A percentile compares a stretch with the other conserved stretches of the same genome.
These are phyloP conservation scores for Argentina anserina DNA, from an alignment of 306 rosid genomes.

Conservation along the genomic window DNA sequence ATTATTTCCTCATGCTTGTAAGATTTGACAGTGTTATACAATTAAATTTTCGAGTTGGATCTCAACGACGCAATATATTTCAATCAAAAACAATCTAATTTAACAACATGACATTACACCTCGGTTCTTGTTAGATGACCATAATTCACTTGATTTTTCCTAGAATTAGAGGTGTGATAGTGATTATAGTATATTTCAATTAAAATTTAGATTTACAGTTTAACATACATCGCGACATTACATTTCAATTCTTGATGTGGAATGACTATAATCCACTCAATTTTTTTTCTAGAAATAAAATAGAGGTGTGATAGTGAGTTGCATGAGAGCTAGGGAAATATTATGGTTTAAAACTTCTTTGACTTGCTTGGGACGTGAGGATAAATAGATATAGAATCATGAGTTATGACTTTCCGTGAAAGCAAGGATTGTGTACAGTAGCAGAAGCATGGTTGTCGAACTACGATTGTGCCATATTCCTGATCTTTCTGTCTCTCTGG, in stretches of 20 bases:
- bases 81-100: neutral
- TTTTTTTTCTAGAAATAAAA: too few species aligned
- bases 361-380: constrained; percentile 24
- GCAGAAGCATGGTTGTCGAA: constrained; percentile 8
- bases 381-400: constrained; percentile 15
- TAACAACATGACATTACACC: neutral
- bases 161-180: too few species aligned
- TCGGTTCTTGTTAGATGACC: too few species aligned
- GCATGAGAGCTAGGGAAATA: constrained; percentile 27
- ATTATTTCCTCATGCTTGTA: neutral
- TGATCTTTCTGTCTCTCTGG: neutral
- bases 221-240: neutral
- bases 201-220: neutral
- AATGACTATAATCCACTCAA: neutral
- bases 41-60: neutral
- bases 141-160: too few species aligned
- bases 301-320: neutral
- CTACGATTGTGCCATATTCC: constrained; percentile 17
- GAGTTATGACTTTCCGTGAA: constrained; percentile 36
- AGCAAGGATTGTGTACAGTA: constrained; percentile 43
- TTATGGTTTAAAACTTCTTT: constrained; percentile 10
- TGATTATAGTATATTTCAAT: too few species aligned
- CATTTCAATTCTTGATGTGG: neutral
- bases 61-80: neutral
- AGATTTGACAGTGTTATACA: neutral